Evolutionary conservation across 2,329 filamentous ascomycete genomes (phyloP).

Genomic region (Trichoderma sp.): DNA sequence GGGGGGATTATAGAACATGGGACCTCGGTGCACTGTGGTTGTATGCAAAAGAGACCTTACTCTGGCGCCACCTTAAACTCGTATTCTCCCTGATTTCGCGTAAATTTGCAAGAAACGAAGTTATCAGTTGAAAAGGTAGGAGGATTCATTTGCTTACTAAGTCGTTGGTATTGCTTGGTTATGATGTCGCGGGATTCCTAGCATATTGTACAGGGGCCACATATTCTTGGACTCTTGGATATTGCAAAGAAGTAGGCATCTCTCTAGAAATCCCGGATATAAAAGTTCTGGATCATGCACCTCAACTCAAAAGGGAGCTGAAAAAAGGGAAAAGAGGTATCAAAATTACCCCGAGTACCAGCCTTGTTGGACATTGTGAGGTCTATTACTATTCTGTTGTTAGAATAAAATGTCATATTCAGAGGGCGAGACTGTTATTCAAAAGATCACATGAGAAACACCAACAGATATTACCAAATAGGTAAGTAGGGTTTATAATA

Average conservation of each 20-base stretch:
- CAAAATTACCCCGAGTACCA: no score
- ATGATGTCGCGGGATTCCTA: constrained; percentile 13
- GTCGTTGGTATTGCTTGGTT: background rate
- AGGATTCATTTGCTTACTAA: background rate
- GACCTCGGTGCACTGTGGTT: background rate
- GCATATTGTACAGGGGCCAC: constrained; percentile 16
- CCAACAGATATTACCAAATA: no score
- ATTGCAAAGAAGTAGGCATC: background rate
- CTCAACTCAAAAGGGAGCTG: background rate
- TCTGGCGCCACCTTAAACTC: background rate
- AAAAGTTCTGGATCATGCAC: background rate
- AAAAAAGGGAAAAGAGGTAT: background rate
- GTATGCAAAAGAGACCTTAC: background rate
- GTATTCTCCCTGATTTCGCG: background rate
- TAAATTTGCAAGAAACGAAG: background rate
- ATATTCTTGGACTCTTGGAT: background rate
- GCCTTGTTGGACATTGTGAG: background rate
- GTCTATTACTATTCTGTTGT: background rate
- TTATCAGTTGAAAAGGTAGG: background rate
- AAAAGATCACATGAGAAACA: background rate
- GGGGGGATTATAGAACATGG: background rate
- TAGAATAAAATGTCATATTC: background rate
- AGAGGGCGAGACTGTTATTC: background rate
- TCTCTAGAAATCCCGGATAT: background rate
- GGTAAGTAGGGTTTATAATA: no score